phyloP scores from a whole-genome alignment of 176 grass and related monocot species.

The Puccinellia tenuiflora region DNA sequence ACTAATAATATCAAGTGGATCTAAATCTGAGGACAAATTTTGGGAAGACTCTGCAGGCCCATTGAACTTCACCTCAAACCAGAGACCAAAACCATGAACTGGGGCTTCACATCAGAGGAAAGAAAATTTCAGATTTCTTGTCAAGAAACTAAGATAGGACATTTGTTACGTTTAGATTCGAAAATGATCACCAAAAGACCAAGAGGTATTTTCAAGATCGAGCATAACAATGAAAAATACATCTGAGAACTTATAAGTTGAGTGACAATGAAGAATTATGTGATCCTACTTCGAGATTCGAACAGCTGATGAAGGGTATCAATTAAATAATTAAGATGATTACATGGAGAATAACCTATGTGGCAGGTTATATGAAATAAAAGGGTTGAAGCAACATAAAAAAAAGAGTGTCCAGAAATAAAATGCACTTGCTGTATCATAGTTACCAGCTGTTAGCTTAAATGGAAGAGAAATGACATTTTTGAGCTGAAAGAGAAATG shows the following conservation, averaged over 20 bases:
- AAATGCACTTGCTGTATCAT: not conserved
- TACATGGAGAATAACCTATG: not conserved
- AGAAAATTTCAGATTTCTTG: conserved; percentile 10
- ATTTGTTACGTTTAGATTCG: not conserved
- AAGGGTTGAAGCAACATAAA: not conserved
- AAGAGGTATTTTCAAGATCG: not conserved
- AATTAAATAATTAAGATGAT: not conserved
- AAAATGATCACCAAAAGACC: not conserved
- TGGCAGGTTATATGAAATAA: not conserved
- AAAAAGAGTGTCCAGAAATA: not conserved
- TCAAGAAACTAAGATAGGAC: not conserved
- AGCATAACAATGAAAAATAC: not conserved
- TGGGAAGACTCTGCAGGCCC: conserved; percentile 48
- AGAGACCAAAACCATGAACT: conserved; percentile 90
- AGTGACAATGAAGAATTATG: not conserved
- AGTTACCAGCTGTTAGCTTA: too few species aligned
- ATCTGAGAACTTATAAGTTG: not conserved
- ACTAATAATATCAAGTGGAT: conserved; percentile 42
- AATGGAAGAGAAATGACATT: too few species aligned
- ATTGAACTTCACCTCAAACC: conserved; percentile 96
- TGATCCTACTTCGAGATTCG: not conserved
- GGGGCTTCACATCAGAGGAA: conserved; percentile 49
- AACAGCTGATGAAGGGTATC: not conserved
- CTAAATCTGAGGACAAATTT: conserved; percentile 23
- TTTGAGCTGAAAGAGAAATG: too few species aligned